These are phyloP conservation scores for Trametes cubensis DNA, from an alignment of 768 basidiomycete species.

Conservation along the genomic window DNA sequence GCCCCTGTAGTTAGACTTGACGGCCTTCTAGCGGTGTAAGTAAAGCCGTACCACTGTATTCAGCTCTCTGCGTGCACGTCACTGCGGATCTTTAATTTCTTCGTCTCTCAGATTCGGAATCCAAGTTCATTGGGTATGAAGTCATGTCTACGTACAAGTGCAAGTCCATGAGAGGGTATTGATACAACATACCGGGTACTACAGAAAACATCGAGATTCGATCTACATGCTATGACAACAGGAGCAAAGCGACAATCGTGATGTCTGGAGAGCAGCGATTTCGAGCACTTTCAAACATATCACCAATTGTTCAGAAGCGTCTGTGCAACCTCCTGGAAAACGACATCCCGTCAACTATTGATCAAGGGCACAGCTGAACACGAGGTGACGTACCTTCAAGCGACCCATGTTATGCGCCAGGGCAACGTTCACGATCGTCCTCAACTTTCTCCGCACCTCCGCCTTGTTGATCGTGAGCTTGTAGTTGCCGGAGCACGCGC, in stretches of 20 bases:
- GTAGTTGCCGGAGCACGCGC: constrained; percentile 87
- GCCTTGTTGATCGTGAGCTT: constrained; percentile 70
- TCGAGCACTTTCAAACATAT: background rate
- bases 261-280: background rate
- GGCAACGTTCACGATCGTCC: constrained; percentile 84
- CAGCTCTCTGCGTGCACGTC: background rate
- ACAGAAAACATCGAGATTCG: background rate
- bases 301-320: constrained; percentile 43
- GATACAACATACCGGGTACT: constrained; percentile 20
- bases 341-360: background rate
- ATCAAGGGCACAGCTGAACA: background rate
- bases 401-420: constrained; percentile 69
- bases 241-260: constrained; percentile 3
- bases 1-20: background rate
- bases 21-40: background rate
- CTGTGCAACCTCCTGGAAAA: constrained; percentile 44
- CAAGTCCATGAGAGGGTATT: constrained; percentile 6
- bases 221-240: constrained; percentile 12
- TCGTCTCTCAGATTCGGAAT: no score
- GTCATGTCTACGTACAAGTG: constrained; percentile 5
- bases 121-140: background rate
- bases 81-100: background rate
- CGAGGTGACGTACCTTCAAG: constrained; percentile 56
- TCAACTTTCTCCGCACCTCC: constrained; percentile 70
- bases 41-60: no score